These are phyloP conservation scores for Coemansia sp. DNA, from an alignment of 192 early-diverging fungal genomes.

Conservation along the genomic window DNA sequence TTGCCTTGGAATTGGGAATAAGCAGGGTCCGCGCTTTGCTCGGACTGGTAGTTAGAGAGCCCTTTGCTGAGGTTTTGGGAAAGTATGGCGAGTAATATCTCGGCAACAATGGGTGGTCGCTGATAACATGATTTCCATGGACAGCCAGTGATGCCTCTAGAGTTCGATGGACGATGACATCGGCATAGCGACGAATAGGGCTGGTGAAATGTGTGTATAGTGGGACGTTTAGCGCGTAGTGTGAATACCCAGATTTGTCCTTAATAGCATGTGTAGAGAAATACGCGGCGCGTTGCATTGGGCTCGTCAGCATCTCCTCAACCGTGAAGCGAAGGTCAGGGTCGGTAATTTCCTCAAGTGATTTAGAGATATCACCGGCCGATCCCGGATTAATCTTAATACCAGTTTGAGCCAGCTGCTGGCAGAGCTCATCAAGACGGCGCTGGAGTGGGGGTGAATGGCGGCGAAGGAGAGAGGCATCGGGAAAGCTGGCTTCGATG, in stretches of 20 bases:
- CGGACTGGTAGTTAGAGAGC: constrained; percentile 16
- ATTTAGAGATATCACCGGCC: constrained; percentile 59
- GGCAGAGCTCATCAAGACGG: constrained; percentile 30
- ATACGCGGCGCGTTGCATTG: constrained; percentile 98
- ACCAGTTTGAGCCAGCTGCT: constrained; percentile 56
- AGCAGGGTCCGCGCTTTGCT: constrained; percentile 9
- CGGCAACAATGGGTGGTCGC: constrained; percentile 47
- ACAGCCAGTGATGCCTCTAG: constrained; percentile 56
- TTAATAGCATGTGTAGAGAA: constrained; percentile 86
- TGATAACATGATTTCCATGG: constrained; percentile 28
- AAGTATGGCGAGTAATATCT: constrained; percentile 34
- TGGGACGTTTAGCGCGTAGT: constrained; percentile 89
- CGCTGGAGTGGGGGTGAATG: constrained; percentile 59
- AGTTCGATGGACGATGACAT: constrained; percentile 91
- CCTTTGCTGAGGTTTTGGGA: constrained; percentile 17
- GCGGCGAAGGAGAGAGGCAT: constrained; percentile 75
- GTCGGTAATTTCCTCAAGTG: constrained; percentile 54
- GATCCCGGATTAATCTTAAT: constrained; percentile 59
- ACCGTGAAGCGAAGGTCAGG: constrained; percentile 24
- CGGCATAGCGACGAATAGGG: constrained; percentile 98
- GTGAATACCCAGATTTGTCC: constrained; percentile 60
- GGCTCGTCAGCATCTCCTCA: constrained; percentile 45
- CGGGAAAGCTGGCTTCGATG: constrained; percentile 75
- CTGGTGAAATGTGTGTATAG: constrained; percentile 99
- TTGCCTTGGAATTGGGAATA: constrained; percentile 15